phyloP scores from a whole-genome alignment of 169 alveolate genomes.

The Plasmodium sp. region DNA sequence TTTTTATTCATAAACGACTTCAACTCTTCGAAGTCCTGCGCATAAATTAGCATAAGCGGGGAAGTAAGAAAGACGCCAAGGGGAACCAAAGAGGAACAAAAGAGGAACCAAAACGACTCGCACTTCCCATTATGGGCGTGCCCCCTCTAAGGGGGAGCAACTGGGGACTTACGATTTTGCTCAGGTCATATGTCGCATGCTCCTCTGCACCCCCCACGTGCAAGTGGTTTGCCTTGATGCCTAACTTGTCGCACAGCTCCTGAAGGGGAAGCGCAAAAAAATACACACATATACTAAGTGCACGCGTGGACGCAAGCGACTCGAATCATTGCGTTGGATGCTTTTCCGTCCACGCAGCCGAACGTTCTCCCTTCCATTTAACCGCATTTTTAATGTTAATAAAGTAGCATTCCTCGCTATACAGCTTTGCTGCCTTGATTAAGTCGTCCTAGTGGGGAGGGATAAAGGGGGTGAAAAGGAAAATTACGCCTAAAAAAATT shows the following conservation, averaged over 20 bases:
- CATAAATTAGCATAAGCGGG: not conserved
- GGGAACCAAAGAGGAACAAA: not conserved
- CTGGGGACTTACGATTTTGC: slow-evolving; percentile 1
- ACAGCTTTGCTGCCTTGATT: slow-evolving; percentile 42
- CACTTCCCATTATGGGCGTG: not conserved
- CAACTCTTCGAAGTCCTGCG: slow-evolving; percentile 22
- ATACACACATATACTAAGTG: not conserved
- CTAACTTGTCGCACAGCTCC: slow-evolving; percentile 34
- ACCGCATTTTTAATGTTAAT: slow-evolving; percentile 51
- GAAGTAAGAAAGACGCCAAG: not conserved
- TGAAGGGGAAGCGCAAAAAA: not conserved
- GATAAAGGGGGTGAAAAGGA: not conserved
- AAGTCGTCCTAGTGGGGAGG: slow-evolving; percentile 7
- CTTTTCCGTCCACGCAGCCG: not conserved
- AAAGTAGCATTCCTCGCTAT: slow-evolving; percentile 33
- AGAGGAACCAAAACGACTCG: not conserved
- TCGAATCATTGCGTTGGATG: not conserved
- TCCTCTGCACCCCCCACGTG: slow-evolving; percentile 13
- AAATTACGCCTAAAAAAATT: not conserved
- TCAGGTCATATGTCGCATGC: slow-evolving; percentile 3
- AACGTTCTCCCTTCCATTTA: not conserved
- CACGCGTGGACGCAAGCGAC: not conserved
- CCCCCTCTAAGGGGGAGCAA: not conserved
- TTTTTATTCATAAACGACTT: slow-evolving; percentile 48
- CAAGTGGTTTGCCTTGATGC: not conserved